These are phyloP conservation scores for Leptographium galeiforme DNA, from an alignment of 2,329 filamentous ascomycete species.

Conservation along the genomic window DNA sequence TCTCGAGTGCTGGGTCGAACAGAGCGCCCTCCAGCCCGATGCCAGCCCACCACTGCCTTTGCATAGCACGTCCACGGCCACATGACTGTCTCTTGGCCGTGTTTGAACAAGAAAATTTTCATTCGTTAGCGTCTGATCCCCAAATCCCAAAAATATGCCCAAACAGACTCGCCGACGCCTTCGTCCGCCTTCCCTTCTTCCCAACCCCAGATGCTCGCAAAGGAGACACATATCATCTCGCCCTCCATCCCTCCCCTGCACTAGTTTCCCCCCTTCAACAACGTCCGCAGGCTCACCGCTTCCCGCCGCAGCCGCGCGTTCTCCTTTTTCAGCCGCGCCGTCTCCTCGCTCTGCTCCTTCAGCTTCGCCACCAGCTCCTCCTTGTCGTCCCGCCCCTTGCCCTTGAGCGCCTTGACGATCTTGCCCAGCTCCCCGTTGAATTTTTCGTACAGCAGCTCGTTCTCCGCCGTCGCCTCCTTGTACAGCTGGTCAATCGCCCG, in stretches of 20 bases:
- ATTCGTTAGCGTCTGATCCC: background rate
- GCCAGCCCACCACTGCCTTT: background rate
- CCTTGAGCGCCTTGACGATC: slow-evolving; percentile 62
- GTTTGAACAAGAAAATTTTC: background rate
- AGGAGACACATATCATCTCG: background rate
- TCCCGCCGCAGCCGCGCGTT: slow-evolving; percentile 74
- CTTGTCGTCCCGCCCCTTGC: slow-evolving; percentile 61
- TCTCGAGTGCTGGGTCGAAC: slow-evolving; percentile 54
- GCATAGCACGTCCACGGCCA: background rate
- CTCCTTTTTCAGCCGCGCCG: slow-evolving; percentile 66
- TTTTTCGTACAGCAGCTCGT: slow-evolving; percentile 79
- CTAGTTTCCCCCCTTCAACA: slow-evolving; percentile 30
- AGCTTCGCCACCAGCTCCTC: slow-evolving; percentile 62
- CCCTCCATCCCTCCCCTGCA: too few species aligned
- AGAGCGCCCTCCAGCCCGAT: slow-evolving; percentile 25
- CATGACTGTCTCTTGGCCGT: too few species aligned
- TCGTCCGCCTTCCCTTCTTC: background rate
- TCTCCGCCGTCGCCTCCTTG: slow-evolving; percentile 77
- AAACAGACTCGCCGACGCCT: background rate
- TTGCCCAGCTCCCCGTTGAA: slow-evolving; percentile 86
- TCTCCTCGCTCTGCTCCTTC: slow-evolving; percentile 64
- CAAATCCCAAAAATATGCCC: background rate
- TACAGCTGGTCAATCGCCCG: slow-evolving; percentile 79
- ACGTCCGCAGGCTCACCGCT: slow-evolving; percentile 53
- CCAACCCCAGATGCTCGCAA: background rate